phyloP scores from a whole-genome alignment of 805 yeast species.

The Candida cerambycidarum region DNA sequence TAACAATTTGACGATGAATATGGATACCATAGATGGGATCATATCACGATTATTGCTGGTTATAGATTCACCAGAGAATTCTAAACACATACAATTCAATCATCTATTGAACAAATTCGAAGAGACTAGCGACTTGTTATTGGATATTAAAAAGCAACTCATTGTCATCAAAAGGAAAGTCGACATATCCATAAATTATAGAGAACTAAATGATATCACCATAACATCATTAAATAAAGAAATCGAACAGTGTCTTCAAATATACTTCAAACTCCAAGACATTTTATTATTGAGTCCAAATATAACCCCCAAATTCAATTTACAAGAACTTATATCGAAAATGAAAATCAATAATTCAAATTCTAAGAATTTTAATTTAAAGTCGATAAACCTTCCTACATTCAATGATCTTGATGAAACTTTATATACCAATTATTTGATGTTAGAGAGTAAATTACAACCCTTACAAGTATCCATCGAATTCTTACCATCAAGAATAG shows the following conservation, averaged over 20 bases:
- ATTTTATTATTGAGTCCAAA: conserved; percentile 20
- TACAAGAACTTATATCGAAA: conserved; percentile 21
- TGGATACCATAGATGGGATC: conserved; percentile 25
- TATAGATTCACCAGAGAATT: conserved; percentile 15
- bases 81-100: conserved; percentile 12
- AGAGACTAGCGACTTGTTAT: conserved; percentile 23
- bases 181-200: conserved; percentile 27
- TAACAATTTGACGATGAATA: conserved; percentile 17
- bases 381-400: conserved; percentile 28
- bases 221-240: conserved; percentile 25
- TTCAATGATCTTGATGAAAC: conserved; percentile 29
- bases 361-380: conserved; percentile 15
- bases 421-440: conserved; percentile 42
- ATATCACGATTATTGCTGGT: conserved; percentile 21
- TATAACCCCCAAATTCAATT: conserved; percentile 17
- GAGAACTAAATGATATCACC: conserved; percentile 27
- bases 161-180: conserved; percentile 22
- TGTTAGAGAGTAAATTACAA: conserved; percentile 40
- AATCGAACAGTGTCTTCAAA: conserved; percentile 23
- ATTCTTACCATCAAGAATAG: conserved; percentile 52
- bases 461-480: conserved; percentile 55
- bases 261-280: conserved; percentile 18
- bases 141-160: conserved; percentile 24
- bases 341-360: conserved; percentile 24
- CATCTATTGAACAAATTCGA: conserved; percentile 27